phyloP scores from a whole-genome alignment of 2,329 filamentous ascomycete species.

The Pseudogymnoascus pannorum region DNA sequence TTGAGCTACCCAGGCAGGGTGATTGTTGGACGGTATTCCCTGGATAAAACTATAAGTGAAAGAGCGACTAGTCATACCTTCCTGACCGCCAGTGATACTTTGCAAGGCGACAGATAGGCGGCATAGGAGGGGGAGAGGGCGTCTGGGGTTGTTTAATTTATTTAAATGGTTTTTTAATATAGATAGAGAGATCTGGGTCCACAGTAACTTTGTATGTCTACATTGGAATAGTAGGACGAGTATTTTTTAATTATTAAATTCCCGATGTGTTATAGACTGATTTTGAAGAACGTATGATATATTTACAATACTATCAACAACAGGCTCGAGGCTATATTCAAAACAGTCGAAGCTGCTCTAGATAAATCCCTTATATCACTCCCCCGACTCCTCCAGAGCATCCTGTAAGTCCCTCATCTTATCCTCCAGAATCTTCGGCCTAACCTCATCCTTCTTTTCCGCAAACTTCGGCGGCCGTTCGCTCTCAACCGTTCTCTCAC shows the following conservation, averaged over 20 bases:
- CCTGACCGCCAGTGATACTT: no score
- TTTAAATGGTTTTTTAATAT: neutral
- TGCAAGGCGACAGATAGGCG: neutral
- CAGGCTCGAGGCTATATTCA: neutral
- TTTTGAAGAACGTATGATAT: neutral
- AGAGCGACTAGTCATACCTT: neutral
- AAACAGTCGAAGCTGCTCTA: neutral
- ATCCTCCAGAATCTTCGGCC: neutral
- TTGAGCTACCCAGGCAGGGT: constrained; percentile 45
- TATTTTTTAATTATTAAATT: neutral
- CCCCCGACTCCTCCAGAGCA: neutral
- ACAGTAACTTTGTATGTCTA: neutral
- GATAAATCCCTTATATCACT: neutral
- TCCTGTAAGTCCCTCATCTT: neutral
- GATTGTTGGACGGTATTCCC: neutral
- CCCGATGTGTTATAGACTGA: neutral
- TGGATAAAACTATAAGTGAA: neutral
- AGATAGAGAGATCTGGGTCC: neutral
- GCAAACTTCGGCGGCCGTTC: constrained; percentile 18
- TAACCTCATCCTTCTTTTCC: constrained; percentile 12
- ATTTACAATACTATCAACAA: neutral
- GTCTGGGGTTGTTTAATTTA: neutral
- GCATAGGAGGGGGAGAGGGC: neutral
- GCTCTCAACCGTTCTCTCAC: constrained; percentile 53
- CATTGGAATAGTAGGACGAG: neutral